These are phyloP conservation scores for Phtheirospermum japonicum DNA, from an alignment of 257 asterid genomes.

Conservation along the genomic window DNA sequence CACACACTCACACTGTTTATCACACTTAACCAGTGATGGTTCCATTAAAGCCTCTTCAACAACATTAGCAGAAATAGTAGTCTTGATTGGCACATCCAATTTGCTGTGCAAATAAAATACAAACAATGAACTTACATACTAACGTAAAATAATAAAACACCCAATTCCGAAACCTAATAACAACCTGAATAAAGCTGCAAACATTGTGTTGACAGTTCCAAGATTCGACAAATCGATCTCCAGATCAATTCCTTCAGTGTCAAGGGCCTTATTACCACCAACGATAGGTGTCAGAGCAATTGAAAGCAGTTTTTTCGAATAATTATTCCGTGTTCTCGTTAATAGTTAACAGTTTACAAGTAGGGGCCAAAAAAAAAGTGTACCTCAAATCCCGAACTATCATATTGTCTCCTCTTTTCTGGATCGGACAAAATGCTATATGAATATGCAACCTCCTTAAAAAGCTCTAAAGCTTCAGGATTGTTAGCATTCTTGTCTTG, in stretches of 20 bases:
- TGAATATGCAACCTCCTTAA: conserved; percentile 99
- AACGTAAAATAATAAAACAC: conserved; percentile 17
- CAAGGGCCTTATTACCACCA: conserved; percentile 67
- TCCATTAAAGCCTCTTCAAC: conserved; percentile 99
- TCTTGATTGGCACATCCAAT: conserved; percentile 98
- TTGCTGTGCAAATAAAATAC: conserved; percentile 53
- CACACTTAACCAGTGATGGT: too few relatives aligned
- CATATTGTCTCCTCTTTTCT: conserved; percentile 92
- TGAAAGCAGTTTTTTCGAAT: too few relatives aligned
- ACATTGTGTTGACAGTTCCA: conserved; percentile 98
- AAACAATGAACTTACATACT: conserved; percentile 22
- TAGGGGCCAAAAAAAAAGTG: conserved; percentile 4
- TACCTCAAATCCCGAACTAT: conserved; percentile 95
- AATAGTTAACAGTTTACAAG: conserved; percentile 4
- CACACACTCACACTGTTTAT: too few relatives aligned
- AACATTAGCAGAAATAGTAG: conserved; percentile 91
- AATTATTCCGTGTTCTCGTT: neutral
- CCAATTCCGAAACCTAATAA: neutral
- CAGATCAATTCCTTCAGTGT: conserved; percentile 97
- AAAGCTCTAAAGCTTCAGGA: conserved; percentile 97
- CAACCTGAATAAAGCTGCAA: conserved; percentile 98
- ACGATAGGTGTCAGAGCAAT: conserved; percentile 29
- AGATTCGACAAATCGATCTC: conserved; percentile 98
- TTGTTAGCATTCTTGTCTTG: conserved; percentile 97
- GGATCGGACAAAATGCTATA: conserved; percentile 95